A percentile compares a stretch with the other conserved stretches of the same genome.
These are phyloP conservation scores for Cnidoscolus chayamansa DNA, from an alignment of 441 rosid species.

Conservation along the genomic window DNA sequence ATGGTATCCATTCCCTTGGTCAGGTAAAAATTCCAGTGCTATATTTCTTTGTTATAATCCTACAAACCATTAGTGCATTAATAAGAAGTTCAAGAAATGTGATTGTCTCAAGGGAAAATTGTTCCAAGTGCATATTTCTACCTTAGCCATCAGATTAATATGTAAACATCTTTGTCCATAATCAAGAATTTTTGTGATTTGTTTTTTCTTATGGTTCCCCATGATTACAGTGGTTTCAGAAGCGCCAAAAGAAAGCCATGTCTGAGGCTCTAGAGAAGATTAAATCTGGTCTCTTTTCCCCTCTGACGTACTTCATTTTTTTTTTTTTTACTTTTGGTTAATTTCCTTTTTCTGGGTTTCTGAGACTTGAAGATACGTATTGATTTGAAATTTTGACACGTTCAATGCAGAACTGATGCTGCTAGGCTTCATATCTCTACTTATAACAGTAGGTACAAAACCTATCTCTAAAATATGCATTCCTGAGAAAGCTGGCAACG, in stretches of 20 bases:
- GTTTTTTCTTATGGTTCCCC: too few species aligned
- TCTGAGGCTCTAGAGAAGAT: constrained; percentile 60
- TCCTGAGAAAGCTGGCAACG: constrained; percentile 30
- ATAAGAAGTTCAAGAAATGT: too few species aligned
- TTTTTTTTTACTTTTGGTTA: background rate
- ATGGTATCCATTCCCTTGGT: constrained; percentile 42
- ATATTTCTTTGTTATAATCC: too few species aligned
- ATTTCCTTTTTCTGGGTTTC: background rate
- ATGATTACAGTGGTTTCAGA: constrained; percentile 44
- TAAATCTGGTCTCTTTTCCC: constrained; percentile 38
- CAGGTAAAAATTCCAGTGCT: constrained; percentile 27
- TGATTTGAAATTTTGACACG: background rate
- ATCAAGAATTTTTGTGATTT: background rate
- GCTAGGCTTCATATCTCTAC: constrained; percentile 54
- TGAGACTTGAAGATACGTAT: too few species aligned
- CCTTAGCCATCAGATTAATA: too few species aligned
- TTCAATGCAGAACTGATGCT: constrained; percentile 47
- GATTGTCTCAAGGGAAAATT: too few species aligned
- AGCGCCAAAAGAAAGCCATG: constrained; percentile 51
- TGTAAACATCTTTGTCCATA: too few species aligned
- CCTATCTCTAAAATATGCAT: constrained; percentile 44
- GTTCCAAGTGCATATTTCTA: too few species aligned
- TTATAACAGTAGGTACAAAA: constrained; percentile 43
- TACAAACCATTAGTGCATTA: too few species aligned
- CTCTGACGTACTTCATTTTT: background rate